phyloP scores from a whole-genome alignment of 2,329 filamentous ascomycete species.

The Aureobasidium lini region DNA sequence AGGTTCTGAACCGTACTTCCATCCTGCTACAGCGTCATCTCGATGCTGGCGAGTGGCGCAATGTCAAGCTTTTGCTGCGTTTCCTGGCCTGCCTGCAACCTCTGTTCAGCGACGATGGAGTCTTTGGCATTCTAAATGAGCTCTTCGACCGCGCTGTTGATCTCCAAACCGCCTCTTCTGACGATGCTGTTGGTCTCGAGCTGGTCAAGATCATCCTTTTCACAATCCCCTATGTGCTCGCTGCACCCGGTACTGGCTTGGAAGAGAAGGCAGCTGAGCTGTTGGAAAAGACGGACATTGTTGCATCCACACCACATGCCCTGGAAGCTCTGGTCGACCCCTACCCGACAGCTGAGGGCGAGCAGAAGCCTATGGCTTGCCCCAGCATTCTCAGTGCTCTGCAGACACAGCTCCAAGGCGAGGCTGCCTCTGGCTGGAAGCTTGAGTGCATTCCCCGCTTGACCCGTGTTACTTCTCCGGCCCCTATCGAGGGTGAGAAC shows the following conservation, averaged over 20 bases:
- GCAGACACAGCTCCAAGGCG: constrained; percentile 75
- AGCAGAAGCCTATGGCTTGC: constrained; percentile 54
- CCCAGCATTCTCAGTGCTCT: constrained; percentile 72
- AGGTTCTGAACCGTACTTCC: constrained; percentile 59
- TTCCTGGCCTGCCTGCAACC: constrained; percentile 82
- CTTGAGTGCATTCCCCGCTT: constrained; percentile 56
- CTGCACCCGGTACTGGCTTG: constrained; percentile 56
- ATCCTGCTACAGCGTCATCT: constrained; percentile 60
- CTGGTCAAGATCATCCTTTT: constrained; percentile 94
- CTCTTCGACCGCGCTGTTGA: constrained; percentile 89
- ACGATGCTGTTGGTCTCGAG: constrained; percentile 75
- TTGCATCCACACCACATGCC: constrained; percentile 78
- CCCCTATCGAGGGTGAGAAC: constrained; percentile 48
- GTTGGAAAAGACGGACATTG: constrained; percentile 90
- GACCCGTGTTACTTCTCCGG: constrained; percentile 35
- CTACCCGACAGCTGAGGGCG: constrained; percentile 53
- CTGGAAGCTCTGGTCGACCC: constrained; percentile 82
- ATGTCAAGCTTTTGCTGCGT: constrained; percentile 83
- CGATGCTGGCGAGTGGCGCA: constrained; percentile 71
- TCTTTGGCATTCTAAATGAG: constrained; percentile 79
- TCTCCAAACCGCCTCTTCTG: constrained; percentile 83
- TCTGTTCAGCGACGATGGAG: constrained; percentile 71
- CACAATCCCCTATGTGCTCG: constrained; percentile 85
- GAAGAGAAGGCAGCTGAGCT: constrained; percentile 68
- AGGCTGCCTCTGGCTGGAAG: constrained; percentile 68